Evolutionary conservation across 495 filamentous ascomycete species (phyloP), one percentile per base, ranked within the genome.

Genomic region (Tuber melanosporum): DNA sequence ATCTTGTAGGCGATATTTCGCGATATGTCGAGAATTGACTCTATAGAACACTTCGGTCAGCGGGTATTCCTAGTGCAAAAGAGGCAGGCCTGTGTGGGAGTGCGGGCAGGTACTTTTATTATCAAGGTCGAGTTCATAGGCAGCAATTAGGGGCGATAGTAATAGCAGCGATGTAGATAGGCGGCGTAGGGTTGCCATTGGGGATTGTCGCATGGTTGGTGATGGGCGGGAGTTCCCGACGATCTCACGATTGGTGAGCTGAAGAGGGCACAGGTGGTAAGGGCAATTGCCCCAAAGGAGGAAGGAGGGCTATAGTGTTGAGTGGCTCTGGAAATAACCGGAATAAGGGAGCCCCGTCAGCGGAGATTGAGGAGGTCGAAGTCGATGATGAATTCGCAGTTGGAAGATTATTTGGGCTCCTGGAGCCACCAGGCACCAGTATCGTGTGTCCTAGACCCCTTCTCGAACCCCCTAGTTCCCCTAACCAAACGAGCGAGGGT

Each of bases 21-120:
- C 19, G 92, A 90, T 46, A 90, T 88, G 77, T 87, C 80, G 82
- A 88, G 90, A 77, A 94, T 86, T 1, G 91, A 92, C 80, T 90
- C 92, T 94, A 14, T 62, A 32, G 49, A 73, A 73, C 26, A 75
- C 43, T 41, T 42, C 39, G 43, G 45, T 80, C 71, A 80, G 78
- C 77, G 41, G 10, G 75, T 57, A 46, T 71, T 41, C n/a, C 62
- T 57, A 41, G 73, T 62, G 70, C 73, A 62, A 39, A 45, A 66
- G 26, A 46, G 32, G 57, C 3, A 42, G 39, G 14, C 17, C 70
- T 71, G 9, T 49, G 20, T 42, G 20, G 32, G 26, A 42, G 70
- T 22, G 44, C 15, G 70, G 15, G 32, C 49, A 79, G 49, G 45
- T 80, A 80, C 78, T 45, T 43, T 36, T 76, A 19, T 73, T 72